phyloP scores from a whole-genome alignment of 352 stramenopile genomes.

The Pseudoperonospora humuli region DNA sequence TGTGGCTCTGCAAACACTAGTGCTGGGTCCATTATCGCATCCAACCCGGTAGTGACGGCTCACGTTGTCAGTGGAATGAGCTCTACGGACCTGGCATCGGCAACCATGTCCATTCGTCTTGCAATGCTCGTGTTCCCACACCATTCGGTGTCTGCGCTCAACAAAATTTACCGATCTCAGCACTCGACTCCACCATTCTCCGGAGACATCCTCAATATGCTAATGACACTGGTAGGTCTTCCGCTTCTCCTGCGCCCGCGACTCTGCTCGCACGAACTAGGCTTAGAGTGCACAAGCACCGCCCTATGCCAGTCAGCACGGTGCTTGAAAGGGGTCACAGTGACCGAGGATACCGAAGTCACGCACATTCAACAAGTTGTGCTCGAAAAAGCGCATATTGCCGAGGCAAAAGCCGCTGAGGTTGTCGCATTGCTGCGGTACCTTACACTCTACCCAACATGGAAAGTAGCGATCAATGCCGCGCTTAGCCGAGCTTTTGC shows the following conservation, averaged over 20 bases:
- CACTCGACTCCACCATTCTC: constrained; percentile 16
- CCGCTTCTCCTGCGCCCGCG: constrained; percentile 57
- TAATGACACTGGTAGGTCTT: constrained; percentile 59
- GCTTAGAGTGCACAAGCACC: constrained; percentile 61
- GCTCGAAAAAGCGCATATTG: constrained; percentile 48
- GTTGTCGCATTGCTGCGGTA: constrained; percentile 61
- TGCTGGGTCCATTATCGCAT: constrained; percentile 54
- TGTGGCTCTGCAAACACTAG: constrained; percentile 60
- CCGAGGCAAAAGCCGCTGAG: constrained; percentile 52
- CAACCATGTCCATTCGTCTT: constrained; percentile 73
- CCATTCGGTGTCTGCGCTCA: constrained; percentile 68
- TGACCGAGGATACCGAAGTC: constrained; percentile 25
- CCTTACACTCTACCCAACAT: constrained; percentile 66
- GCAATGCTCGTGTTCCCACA: constrained; percentile 78
- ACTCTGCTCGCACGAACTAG: constrained; percentile 75
- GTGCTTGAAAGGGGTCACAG: constrained; percentile 50
- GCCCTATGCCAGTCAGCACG: constrained; percentile 51
- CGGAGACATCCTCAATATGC: constrained; percentile 38
- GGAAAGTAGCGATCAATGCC: constrained; percentile 72
- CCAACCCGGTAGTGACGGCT: constrained; percentile 42
- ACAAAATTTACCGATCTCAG: constrained; percentile 47
- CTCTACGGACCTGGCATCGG: constrained; percentile 49
- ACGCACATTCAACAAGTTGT: constrained; percentile 21
- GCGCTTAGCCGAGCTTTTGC: constrained; percentile 44
- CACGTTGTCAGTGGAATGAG: constrained; percentile 61